phyloP scores from a whole-genome alignment of 2,329 filamentous ascomycete species.

The Metarhizium anisopliae region DNA sequence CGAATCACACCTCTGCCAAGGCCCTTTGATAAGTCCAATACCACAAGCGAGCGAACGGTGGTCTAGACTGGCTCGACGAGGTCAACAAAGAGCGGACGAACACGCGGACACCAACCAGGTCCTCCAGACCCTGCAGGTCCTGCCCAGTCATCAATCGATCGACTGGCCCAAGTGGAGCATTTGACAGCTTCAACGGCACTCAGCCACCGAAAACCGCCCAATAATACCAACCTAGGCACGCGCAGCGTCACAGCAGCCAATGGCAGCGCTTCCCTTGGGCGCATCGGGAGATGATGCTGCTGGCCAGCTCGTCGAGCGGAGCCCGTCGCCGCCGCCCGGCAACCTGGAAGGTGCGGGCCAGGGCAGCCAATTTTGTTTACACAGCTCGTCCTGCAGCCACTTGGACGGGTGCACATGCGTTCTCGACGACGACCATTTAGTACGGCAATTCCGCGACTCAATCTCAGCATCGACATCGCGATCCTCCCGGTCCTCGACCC shows the following conservation, averaged over 20 bases:
- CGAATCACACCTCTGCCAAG: too few relatives aligned
- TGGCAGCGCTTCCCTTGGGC: slow-evolving; percentile 6
- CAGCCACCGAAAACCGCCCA: slow-evolving; percentile 1
- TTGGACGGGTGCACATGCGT: slow-evolving; percentile 12
- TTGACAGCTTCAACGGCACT: not conserved
- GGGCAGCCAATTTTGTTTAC: slow-evolving; percentile 38
- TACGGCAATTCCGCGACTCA: slow-evolving; percentile 15
- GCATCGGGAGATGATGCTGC: slow-evolving; percentile 1
- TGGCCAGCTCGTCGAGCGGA: slow-evolving; percentile 7
- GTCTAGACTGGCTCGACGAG: too few relatives aligned
- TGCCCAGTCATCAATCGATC: not conserved
- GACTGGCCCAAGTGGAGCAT: not conserved
- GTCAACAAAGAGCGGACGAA: too few relatives aligned
- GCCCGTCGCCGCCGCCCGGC: slow-evolving; percentile 23
- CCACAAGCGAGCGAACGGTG: too few relatives aligned
- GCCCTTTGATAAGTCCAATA: too few relatives aligned
- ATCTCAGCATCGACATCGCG: slow-evolving; percentile 16
- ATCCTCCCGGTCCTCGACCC: slow-evolving; percentile 1
- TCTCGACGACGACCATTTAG: slow-evolving; percentile 15
- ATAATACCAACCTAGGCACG: not conserved
- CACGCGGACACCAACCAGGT: too few relatives aligned
- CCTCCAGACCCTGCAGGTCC: too few relatives aligned
- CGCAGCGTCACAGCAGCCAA: not conserved
- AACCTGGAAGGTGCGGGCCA: slow-evolving; percentile 25
- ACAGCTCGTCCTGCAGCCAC: slow-evolving; percentile 10